These are phyloP conservation scores for Avena eriantha DNA, from an alignment of 176 grass and related monocot species.

Conservation along the genomic window DNA sequence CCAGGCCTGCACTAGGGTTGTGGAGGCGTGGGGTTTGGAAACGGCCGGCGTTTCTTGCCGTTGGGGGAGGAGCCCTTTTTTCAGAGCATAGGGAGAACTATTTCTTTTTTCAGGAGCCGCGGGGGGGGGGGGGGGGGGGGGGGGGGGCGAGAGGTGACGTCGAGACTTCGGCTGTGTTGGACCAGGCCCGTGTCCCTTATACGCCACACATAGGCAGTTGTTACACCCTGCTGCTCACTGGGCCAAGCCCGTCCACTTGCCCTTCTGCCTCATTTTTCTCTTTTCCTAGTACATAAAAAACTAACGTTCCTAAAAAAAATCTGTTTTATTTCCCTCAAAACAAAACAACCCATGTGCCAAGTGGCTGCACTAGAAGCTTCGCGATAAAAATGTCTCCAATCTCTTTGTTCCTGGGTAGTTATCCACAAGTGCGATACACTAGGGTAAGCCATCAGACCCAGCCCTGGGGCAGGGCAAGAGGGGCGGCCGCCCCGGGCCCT, in stretches of 20 bases:
- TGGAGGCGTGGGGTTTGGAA: conserved; percentile 1
- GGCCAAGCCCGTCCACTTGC: background rate
- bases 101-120: background rate
- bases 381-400: no score
- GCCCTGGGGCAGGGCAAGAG: no score
- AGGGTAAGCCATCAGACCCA: no score
- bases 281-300: background rate
- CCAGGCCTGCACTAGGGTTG: background rate
- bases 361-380: no score
- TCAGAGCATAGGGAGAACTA: no score
- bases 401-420: no score
- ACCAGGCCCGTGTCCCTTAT: background rate
- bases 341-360: no score
- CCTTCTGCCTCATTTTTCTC: no score
- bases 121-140: background rate
- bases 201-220: background rate
- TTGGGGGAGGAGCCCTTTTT: background rate
- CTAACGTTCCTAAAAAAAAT: no score
- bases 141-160: background rate
- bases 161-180: background rate
- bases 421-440: no score
- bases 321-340: no score
- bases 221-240: background rate
- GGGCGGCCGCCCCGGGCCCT: no score
- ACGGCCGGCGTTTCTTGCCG: background rate